These are phyloP conservation scores for Pachyrhizus erosus DNA, from an alignment of 306 rosid species.

Conservation along the genomic window DNA sequence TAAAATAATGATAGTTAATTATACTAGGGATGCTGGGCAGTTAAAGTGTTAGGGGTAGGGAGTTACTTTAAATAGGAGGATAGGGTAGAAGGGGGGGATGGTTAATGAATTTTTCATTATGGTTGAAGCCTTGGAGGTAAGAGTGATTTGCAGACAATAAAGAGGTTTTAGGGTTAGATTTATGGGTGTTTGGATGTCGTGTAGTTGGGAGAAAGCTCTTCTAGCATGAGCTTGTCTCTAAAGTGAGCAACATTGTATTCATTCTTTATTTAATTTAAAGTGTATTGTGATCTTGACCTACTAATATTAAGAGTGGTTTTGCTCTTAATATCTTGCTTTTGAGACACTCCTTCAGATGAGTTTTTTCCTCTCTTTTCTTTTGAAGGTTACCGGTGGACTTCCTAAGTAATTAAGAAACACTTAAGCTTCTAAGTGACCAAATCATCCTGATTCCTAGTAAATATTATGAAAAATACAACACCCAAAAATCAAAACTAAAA, in stretches of 20 bases:
- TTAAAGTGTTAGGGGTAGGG: neutral
- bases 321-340: neutral
- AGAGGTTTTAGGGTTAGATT: neutral
- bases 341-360: neutral
- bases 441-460: constrained; percentile 10
- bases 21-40: neutral
- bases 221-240: neutral
- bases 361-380: too few species aligned
- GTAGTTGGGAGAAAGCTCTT: constrained; percentile 6
- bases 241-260: neutral
- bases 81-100: neutral
- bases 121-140: neutral
- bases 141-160: constrained; percentile 3
- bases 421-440: neutral
- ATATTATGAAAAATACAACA: neutral
- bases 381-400: neutral
- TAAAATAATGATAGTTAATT: neutral
- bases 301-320: neutral
- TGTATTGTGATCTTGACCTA: neutral
- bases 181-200: neutral
- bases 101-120: constrained; percentile 22
- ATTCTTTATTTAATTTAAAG: neutral
- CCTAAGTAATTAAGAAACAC: neutral
- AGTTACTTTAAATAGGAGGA: neutral
- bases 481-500: neutral